Evolutionary conservation across 2,329 filamentous ascomycete genomes (phyloP), one percentile per base, ranked within the genome.

Genomic region (Aspergillus sojae): DNA sequence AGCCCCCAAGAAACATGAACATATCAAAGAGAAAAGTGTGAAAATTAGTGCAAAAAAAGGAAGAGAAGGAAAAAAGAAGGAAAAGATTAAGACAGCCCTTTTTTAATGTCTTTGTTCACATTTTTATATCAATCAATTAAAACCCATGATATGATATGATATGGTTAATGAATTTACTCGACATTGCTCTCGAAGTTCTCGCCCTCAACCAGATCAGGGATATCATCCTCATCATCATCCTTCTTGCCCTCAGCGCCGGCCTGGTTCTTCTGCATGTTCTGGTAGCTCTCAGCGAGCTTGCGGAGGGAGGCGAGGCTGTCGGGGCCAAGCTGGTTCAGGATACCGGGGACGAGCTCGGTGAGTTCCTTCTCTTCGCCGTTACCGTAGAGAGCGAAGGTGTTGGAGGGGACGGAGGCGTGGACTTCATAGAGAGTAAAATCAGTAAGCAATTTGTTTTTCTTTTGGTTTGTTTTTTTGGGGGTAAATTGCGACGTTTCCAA

Each of bases 321-420:
- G 77, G 95, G 95, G 77, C 95, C 95, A 69, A 99, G 93, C 87
- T 99, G 95, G 91, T 98, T 99, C 69, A 99, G 92, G 84, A 99
- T 99, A 71, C 95, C 95, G 76, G 95, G 95, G 71, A 99, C 95
- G 75, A 99, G 93, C 86, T 99, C 95, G 68, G 95, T 99, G 72
- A 99, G 92, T 86, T 99, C 95, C 89, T 99, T 99, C 85, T 99
- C 95, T 86, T 99, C 95, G 71, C 94, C 95, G 81, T 93, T 90
- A 75, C 95, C 95, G 87, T 98, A 99, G 86, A 99, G 96, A 84
- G 95, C 95, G 82, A 98, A 99, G 81, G 95, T 99, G 90, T 99
- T 99, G 83, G 94, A 89, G 75, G 94, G 93, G 73, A 98, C 94
- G 67, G 95, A 92, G 71, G 94, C 95, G 85, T 99, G 95, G 71